Conservation (phyloP, 306 rosid species). For the Dryas alaskensis region DNA sequence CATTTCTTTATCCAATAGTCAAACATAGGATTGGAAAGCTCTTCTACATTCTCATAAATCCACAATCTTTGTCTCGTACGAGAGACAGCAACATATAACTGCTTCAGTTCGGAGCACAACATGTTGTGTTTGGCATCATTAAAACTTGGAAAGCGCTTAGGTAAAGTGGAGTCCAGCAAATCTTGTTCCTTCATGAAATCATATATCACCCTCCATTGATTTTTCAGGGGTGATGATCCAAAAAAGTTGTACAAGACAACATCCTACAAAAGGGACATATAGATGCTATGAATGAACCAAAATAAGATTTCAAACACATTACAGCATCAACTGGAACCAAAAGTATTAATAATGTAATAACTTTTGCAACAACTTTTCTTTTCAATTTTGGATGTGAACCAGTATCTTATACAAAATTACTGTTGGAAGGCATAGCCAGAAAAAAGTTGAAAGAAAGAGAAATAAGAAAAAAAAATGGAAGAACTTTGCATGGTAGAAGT, state of each 20-base stretch:
- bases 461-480: neutral
- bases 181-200: slow-evolving; percentile 55
- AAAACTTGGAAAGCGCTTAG: slow-evolving; percentile 32
- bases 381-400: no score
- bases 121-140: slow-evolving; percentile 38
- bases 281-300: neutral
- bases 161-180: slow-evolving; percentile 31
- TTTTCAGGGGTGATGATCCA: slow-evolving; percentile 55
- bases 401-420: no score
- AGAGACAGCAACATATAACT: slow-evolving; percentile 57
- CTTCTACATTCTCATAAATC: slow-evolving; percentile 54
- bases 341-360: no score
- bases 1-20: slow-evolving; percentile 60
- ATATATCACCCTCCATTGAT: slow-evolving; percentile 66
- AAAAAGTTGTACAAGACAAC: slow-evolving; percentile 64
- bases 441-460: no score
- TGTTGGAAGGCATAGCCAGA: no score
- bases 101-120: slow-evolving; percentile 66
- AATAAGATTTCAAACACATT: neutral
- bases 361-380: no score
- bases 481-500: neutral
- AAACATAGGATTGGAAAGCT: slow-evolving; percentile 49
- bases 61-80: slow-evolving; percentile 66
- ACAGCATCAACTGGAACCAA: no score
- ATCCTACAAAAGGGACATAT: slow-evolving; percentile 42